Base-by-base conservation (phyloP, 2,329 filamentous ascomycete genomes). In the Botrytis pseudocinerea region DNA sequence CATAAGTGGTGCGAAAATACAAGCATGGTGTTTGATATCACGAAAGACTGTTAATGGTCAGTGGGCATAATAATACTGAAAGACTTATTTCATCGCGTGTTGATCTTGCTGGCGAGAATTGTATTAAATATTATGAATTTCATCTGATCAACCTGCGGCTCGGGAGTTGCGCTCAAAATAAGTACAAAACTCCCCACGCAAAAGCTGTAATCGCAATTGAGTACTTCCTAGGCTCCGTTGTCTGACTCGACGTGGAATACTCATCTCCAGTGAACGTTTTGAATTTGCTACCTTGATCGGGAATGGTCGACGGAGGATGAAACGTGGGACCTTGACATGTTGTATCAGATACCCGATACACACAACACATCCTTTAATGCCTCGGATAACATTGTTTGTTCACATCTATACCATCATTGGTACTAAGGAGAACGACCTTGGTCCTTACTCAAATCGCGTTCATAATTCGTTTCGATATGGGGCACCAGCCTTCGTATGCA, bases 321-420 rank as follows among this genome's bases (percentile, higher is more conserved):
- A 70, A 70, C 68, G 25, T 70, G 54, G 68, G 40, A 18, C 28
- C 28, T 46, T 46, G 54, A 62, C 54, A 57, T 22, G 20, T 62
- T 70, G 68, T 70, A 62, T 70, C 68, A 61, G 14, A n/a, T 44
- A 38, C 68, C 54, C 40, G 54, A 70, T 70, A 54, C n/a, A 70
- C 40, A 70, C 35, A 46, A 70, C 40, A 70, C 35, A 46, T 70
- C 35, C 28, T 69, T 28, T 60, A 32, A 59, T 51, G 48, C 70
- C 62, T 46, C 62, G 38, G 51, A 68, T 14, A 68, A 68, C 35
- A 59, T 35, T 71, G n/a, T 68, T 59, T 71, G n/a, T 28, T 40
- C 51, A 59, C 48, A 60, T 66, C 14, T 46, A 35, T 59, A 16
- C 57, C 70, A n/a, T 46, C 16, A 42, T 46, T 66, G 62, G 38